Percentiles rank a stretch among this genome's conserved stretches.
phyloP scores from a whole-genome alignment of 164 flowering plant genomes.

The Buxus sempervirens region DNA sequence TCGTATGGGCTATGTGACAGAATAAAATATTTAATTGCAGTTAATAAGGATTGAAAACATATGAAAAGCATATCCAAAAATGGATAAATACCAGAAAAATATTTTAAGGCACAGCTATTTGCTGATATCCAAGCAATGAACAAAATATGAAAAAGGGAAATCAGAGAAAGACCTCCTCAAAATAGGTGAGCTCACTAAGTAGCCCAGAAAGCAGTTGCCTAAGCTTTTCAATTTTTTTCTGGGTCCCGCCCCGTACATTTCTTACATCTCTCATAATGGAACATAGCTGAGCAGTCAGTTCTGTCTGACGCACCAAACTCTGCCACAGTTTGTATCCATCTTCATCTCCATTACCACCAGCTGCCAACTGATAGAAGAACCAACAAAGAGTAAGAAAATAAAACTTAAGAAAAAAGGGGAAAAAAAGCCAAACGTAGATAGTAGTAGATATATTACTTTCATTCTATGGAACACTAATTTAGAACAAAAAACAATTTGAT shows the following conservation, averaged over 20 bases:
- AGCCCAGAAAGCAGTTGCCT: constrained; percentile 96
- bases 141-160: not conserved
- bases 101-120: not conserved
- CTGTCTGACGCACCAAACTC: constrained; percentile 94
- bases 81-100: not conserved
- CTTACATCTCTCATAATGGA: constrained; percentile 91
- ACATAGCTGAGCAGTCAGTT: constrained; percentile 93
- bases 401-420: too few relatives aligned
- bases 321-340: constrained; percentile 92
- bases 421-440: too few relatives aligned
- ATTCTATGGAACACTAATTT: too few relatives aligned
- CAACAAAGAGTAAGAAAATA: too few relatives aligned
- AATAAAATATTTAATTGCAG: not conserved
- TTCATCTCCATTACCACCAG: constrained; percentile 66
- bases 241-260: constrained; percentile 94
- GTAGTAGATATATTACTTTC: too few relatives aligned
- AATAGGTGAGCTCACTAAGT: constrained; percentile 94
- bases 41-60: not conserved
- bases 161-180: constrained; percentile 76
- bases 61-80: not conserved
- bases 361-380: constrained; percentile 47
- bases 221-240: constrained; percentile 95
- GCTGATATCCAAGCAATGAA: not conserved
- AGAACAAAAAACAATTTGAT: too few relatives aligned
- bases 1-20: constrained; percentile 66